Base-by-base conservation (phyloP, 768 basidiomycete genomes). In the Flagelloscypha sp. region DNA sequence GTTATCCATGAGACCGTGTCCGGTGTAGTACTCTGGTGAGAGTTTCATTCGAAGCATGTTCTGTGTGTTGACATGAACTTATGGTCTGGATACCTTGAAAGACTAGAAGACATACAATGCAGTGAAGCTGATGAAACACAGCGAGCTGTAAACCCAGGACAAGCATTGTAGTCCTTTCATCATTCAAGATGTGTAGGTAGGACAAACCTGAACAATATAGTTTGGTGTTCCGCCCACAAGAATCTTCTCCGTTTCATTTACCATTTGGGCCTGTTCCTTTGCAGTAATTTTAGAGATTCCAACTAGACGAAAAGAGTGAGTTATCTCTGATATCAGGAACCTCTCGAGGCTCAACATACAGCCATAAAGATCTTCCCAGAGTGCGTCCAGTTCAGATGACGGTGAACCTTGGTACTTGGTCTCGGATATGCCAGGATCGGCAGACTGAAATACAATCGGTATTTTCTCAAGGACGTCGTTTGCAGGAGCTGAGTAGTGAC, bases 111-210 rank as follows among this genome's bases (percentile, higher is more conserved):
- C 51, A 8, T 19, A 59, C 57, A 37, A 57, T 28, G 33, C 57
- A 59, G 37, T 56, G 55, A 7, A 56, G 42, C 30, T 54, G 49
- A 30, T 56, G 56, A 38, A 51, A 56, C 3, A 56, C 50, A 18
- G 51, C 50, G 9, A 54, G 46, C 7, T 45, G 34, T 6, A 50
- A n/a, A n/a, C n/a, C n/a, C n/a, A n/a, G n/a, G n/a, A n/a, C n/a
- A n/a, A n/a, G n/a, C n/a, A n/a, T n/a, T n/a, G n/a, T n/a, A n/a
- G n/a, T n/a, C n/a, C n/a, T n/a, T n/a, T n/a, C n/a, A n/a, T n/a
- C n/a, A n/a, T n/a, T n/a, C n/a, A n/a, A n/a, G n/a, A n/a, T n/a
- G n/a, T n/a, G n/a, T n/a, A n/a, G n/a, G n/a, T n/a, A n/a, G n/a
- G n/a, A n/a, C n/a, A n/a, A n/a, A n/a, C n/a, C n/a, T n/a, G n/a